A percentile compares a stretch with the other conserved stretches of the same genome.
Evolutionary conservation across 2,329 filamentous ascomycete species (phyloP).

Genomic region (Capronia coronata): DNA sequence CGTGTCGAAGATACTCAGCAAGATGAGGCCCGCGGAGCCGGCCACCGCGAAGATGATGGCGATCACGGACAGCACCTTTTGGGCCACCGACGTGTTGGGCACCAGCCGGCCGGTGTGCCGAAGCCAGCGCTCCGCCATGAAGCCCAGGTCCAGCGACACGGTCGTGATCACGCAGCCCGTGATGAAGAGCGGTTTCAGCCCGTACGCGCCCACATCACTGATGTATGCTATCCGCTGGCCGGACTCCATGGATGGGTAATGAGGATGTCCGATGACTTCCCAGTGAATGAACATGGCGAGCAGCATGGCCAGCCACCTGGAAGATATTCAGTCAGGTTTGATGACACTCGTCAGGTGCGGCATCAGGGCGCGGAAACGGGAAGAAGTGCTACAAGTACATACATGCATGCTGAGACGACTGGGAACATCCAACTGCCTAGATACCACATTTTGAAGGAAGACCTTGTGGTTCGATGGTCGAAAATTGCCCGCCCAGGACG

Average conservation of each 20-base stretch:
- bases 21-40: constrained; percentile 73
- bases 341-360: too few relatives aligned
- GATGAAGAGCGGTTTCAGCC: constrained; percentile 58
- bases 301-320: constrained; percentile 52
- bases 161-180: constrained; percentile 58
- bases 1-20: constrained; percentile 82
- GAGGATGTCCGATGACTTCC: constrained; percentile 47
- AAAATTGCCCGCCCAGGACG: constrained; percentile 4
- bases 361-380: too few relatives aligned
- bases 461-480: not conserved
- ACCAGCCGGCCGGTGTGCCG: constrained; percentile 73
- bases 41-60: constrained; percentile 49
- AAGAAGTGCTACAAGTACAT: too few relatives aligned
- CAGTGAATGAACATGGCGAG: constrained; percentile 55
- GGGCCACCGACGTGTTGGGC: constrained; percentile 55
- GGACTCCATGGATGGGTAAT: constrained; percentile 47
- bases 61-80: constrained; percentile 39
- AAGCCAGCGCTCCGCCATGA: constrained; percentile 76
- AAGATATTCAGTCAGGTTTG: too few relatives aligned
- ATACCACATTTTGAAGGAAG: constrained; percentile 23
- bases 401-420: constrained; percentile 50
- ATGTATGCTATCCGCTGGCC: constrained; percentile 52
- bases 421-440: constrained; percentile 43
- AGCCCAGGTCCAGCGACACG: constrained; percentile 72
- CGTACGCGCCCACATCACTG: constrained; percentile 52